phyloP scores from a whole-genome alignment of 2,329 filamentous ascomycete species.

The Cytospora leucostoma region DNA sequence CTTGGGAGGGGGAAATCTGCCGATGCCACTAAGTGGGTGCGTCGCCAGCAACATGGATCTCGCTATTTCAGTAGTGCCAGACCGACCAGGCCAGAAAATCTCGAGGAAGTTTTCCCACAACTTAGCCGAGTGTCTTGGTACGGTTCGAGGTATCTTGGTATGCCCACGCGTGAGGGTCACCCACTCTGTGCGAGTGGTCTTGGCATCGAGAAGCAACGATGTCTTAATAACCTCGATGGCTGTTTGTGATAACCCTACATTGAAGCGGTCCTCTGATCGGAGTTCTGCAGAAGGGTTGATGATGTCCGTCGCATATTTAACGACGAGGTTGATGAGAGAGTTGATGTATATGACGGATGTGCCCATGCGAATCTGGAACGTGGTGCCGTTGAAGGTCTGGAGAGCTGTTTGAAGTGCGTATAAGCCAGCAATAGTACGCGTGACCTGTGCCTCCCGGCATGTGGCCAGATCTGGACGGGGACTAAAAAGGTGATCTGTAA shows the following conservation, averaged over 20 bases:
- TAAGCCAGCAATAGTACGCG: constrained; percentile 67
- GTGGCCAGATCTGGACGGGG: constrained; percentile 59
- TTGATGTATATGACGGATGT: constrained; percentile 64
- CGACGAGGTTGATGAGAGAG: constrained; percentile 64
- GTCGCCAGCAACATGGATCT: constrained; percentile 72
- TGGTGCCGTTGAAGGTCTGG: constrained; percentile 54
- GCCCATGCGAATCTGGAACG: constrained; percentile 46
- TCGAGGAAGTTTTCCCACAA: constrained; percentile 79
- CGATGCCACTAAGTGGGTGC: constrained; percentile 70
- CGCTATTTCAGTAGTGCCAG: constrained; percentile 69
- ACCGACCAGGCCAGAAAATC: constrained; percentile 43
- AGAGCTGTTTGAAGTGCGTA: constrained; percentile 59
- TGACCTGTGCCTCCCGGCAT: constrained; percentile 58
- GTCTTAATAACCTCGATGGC: constrained; percentile 67
- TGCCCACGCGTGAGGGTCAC: constrained; percentile 60
- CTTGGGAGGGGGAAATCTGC: constrained; percentile 66
- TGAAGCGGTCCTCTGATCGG: constrained; percentile 46
- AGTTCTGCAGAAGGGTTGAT: constrained; percentile 58
- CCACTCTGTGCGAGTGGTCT: constrained; percentile 69
- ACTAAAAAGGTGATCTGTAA: constrained; percentile 74
- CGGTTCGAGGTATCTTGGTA: constrained; percentile 64
- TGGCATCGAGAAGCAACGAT: constrained; percentile 70
- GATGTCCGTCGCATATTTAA: constrained; percentile 59
- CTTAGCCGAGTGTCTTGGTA: constrained; percentile 69
- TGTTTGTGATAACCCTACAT: constrained; percentile 54